Evolutionary conservation across 2,329 filamentous ascomycete species (phyloP), one percentile per base, ranked within the genome.

Genomic region (Fusarium falciforme): DNA sequence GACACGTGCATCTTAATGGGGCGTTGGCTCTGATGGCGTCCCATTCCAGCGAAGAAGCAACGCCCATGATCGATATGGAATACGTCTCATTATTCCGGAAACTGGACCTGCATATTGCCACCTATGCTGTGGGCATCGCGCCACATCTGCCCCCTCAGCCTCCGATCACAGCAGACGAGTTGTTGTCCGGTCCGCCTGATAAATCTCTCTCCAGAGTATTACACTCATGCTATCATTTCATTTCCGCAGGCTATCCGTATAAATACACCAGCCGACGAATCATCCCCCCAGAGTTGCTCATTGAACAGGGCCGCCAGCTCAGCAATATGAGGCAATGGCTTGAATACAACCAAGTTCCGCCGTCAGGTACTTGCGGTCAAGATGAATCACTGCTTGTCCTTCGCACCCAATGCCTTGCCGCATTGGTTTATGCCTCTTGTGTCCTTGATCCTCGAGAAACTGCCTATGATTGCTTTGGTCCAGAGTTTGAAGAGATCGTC

Each of bases 281-380:
- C 0, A 58, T 67, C 3, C 72, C 75, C 2, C 68, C 74, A 1
- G 66, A 74, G 1, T 17, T 77, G 7, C 74, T 77, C n/a, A 74
- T 77, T 2, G 72, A 77, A 5, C 74, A 76, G 27, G 75, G 75
- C 11, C 72, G 66, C 5, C 72, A 74, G 10, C 68, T 77, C 2
- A 38, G 61, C 1, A 66, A 33, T 16, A 7, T 77, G 10, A 74
- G 68, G 8, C 72, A 72, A 25, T 77, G 75, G 75, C 33, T 77
- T 0, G 63, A 70, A 5, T 14, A 4, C 1, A 71, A 77, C 14
- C 17, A 44, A 6, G 5, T 71, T 0, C 31, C 55, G 9, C 1
- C 33, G 2, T 2, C 16, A 0, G 22, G 14, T 4, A 2, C 35
- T 3, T 7, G 22, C 3, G n/a, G 16, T 17, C 16, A 62, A 1